Base-by-base conservation (phyloP, 495 filamentous ascomycete species). In the Xylaria longipes region DNA sequence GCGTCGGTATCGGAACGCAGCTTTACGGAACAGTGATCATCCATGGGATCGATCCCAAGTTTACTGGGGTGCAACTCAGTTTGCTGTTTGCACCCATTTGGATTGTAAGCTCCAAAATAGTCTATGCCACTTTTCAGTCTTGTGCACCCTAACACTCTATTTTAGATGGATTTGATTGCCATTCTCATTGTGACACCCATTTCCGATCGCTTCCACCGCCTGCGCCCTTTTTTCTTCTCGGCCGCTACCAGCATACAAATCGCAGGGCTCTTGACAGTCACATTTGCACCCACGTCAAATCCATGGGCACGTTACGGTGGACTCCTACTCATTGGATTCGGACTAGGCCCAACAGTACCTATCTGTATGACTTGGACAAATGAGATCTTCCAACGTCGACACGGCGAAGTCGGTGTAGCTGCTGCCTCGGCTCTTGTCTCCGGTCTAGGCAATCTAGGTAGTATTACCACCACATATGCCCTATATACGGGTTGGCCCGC, bases 281-380 rank as follows among this genome's bases (percentile, higher is more conserved):
- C 93, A 29, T 97, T 94, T 74, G 93, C 92, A 3, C 85, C 86
- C 25, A 81, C 86, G 33, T 76, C 80, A 27, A 91, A 91, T 78
- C 89, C 91, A 31, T 97, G 94, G 94, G 89, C 92, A 1, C 88
- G 94, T 17, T 97, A 97, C 79, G 92, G 91, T 46, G 94, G 94
- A 1, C 87, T 97, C n/a, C 82, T 97, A 22, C 90, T 97, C 77
- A 90, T 97, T 62, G 94, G 94, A 7, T 97, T 97, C 79, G 94
- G 94, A 5, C 89, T 97, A 7, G 94, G 94, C 7, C 94, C 94
- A 15, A 97, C 94, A 3, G 94, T 97, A 3, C 94, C 94, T 50
- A 93, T 94, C 78, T 93, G 90, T 77, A 97, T 97, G 94, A 91
- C 94, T 68, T 97, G 94, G 94, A 94, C 94, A 8, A 92, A 88